A percentile compares a stretch with the other conserved stretches of the same genome.
Conservation (phyloP, 2,329 filamentous ascomycete species). For the Ascochyta viciae-villosae region DNA sequence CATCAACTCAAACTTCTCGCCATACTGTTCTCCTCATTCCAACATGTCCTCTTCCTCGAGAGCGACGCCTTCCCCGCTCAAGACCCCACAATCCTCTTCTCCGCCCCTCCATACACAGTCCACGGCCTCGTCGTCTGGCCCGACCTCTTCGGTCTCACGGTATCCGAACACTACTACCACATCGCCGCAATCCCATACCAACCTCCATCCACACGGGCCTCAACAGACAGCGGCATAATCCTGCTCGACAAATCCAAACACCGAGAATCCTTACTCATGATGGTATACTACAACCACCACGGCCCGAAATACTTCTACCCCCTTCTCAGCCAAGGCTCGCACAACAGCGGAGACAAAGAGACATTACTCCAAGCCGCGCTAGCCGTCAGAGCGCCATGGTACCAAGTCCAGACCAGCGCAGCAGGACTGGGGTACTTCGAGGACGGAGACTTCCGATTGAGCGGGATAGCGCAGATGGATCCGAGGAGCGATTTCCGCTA, state of each 20-base stretch:
- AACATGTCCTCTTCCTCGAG: constrained; percentile 66
- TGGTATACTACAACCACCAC: constrained; percentile 64
- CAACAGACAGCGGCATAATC: constrained; percentile 59
- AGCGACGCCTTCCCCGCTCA: constrained; percentile 62
- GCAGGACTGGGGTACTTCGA: constrained; percentile 38
- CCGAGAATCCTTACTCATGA: constrained; percentile 56
- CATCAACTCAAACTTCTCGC: constrained; percentile 66
- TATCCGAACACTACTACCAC: constrained; percentile 55
- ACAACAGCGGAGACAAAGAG: constrained; percentile 58
- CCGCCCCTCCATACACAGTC: constrained; percentile 59
- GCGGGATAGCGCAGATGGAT: constrained; percentile 30
- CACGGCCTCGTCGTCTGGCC: constrained; percentile 65
- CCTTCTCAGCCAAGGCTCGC: constrained; percentile 54
- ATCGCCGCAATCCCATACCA: constrained; percentile 50
- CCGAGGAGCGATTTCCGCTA: constrained; percentile 29
- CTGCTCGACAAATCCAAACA: constrained; percentile 59
- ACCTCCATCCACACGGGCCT: constrained; percentile 40
- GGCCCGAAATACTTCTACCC: constrained; percentile 61
- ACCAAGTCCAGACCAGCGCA: constrained; percentile 49
- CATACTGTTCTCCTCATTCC: constrained; percentile 65
- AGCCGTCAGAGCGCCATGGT: constrained; percentile 51
- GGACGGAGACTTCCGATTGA: constrained; percentile 19
- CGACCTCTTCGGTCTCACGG: constrained; percentile 59
- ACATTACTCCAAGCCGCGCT: constrained; percentile 57
- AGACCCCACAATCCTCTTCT: constrained; percentile 57